A percentile compares a stretch with the other conserved stretches of the same genome.
phyloP scores from a whole-genome alignment of 164 flowering plant species.

The Vitis cinerea region DNA sequence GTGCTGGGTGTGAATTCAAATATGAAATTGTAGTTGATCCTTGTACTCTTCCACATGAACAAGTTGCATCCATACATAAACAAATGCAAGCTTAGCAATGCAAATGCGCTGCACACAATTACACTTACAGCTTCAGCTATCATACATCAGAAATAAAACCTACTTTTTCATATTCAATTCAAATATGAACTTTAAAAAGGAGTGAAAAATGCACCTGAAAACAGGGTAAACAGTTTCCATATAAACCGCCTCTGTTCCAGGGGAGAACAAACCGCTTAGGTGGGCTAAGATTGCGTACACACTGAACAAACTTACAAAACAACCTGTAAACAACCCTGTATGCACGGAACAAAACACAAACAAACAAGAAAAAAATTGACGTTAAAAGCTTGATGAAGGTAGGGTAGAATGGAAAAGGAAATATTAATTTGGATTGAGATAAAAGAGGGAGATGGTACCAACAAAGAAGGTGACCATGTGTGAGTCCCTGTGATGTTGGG shows the following conservation, averaged over 20 bases:
- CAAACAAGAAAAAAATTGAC: not conserved
- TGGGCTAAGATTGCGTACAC: slow-evolving; percentile 84
- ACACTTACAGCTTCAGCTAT: not conserved
- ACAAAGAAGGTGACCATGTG: slow-evolving; percentile 92
- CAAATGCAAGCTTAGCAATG: slow-evolving; percentile 88
- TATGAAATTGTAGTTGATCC: slow-evolving; percentile 95
- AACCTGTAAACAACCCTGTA: slow-evolving; percentile 93
- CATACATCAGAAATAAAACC: too few species aligned
- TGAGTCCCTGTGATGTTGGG: slow-evolving; percentile 72
- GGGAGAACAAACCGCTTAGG: slow-evolving; percentile 67
- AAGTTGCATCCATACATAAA: slow-evolving; percentile 97
- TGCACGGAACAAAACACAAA: not conserved
- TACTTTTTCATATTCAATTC: not conserved
- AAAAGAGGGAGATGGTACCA: slow-evolving; percentile 45
- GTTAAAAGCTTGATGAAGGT: not conserved
- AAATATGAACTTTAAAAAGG: not conserved
- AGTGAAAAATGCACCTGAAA: slow-evolving; percentile 61
- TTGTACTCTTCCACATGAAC: slow-evolving; percentile 82
- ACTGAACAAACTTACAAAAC: slow-evolving; percentile 78
- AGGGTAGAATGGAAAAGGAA: not conserved
- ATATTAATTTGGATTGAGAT: not conserved
- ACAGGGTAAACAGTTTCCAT: slow-evolving; percentile 92
- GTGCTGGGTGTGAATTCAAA: slow-evolving; percentile 78
- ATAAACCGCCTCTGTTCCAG: slow-evolving; percentile 41
- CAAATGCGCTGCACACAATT: slow-evolving; percentile 73